phyloP scores from a whole-genome alignment of 2,329 filamentous ascomycete genomes.

The Akanthomyces uredinophilus region DNA sequence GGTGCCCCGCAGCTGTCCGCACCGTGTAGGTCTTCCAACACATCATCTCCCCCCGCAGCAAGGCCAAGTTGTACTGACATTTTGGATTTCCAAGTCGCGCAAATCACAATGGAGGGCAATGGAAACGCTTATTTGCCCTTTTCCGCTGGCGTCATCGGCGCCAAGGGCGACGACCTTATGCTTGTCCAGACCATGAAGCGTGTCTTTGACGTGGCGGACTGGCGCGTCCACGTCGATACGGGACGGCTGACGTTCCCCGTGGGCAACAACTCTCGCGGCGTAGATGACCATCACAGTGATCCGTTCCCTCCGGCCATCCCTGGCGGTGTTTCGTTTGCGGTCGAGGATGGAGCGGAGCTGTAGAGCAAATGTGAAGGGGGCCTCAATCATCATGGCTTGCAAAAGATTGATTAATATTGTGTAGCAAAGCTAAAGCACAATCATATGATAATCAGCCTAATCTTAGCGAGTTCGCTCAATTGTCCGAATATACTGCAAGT shows the following conservation, averaged over 20 bases:
- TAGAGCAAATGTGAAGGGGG: not conserved
- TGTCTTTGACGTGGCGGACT: slow-evolving; percentile 24
- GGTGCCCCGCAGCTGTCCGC: slow-evolving; percentile 28
- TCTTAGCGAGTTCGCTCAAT: not conserved
- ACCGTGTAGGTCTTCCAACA: slow-evolving; percentile 28
- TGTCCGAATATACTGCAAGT: not conserved
- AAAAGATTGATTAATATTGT: not conserved
- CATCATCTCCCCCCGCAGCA: not conserved
- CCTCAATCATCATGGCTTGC: not conserved
- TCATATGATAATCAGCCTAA: not conserved
- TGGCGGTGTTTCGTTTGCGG: not conserved
- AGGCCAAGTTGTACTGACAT: not conserved
- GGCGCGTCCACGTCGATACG: slow-evolving; percentile 25
- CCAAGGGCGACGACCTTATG: slow-evolving; percentile 23
- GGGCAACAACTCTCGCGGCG: slow-evolving; percentile 14
- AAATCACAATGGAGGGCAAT: slow-evolving; percentile 27
- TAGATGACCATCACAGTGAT: slow-evolving; percentile 15
- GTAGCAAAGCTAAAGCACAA: not conserved
- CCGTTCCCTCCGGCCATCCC: not conserved
- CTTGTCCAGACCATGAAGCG: slow-evolving; percentile 26
- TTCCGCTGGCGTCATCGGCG: slow-evolving; percentile 27
- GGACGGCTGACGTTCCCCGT: slow-evolving; percentile 28
- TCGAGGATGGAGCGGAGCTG: not conserved
- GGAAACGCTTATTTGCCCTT: slow-evolving; percentile 27
- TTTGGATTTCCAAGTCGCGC: slow-evolving; percentile 23